Conservation (phyloP, 1,284 basidiomycete species). For the Amylostereum areolatum region DNA sequence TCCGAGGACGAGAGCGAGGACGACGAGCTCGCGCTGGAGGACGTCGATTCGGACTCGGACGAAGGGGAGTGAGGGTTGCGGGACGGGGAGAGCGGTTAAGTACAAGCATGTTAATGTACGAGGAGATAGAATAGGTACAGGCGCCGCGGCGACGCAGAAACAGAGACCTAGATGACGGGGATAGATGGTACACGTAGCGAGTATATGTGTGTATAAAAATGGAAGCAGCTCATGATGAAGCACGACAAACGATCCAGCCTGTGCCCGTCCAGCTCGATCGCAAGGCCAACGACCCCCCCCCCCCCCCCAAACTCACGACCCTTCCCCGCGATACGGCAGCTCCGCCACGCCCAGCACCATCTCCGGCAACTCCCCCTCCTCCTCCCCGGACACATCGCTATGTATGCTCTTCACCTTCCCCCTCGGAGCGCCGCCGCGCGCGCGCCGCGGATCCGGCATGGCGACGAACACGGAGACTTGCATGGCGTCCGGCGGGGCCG, state of each 20-base stretch:
- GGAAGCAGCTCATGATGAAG: neutral
- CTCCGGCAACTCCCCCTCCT: slow-evolving; percentile 39
- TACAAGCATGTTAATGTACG: neutral
- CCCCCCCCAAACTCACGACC: no score
- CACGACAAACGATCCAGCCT: neutral
- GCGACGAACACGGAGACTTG: slow-evolving; percentile 56
- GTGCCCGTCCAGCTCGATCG: no score
- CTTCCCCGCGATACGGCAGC: slow-evolving; percentile 24
- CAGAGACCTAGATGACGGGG: neutral
- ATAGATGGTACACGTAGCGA: neutral
- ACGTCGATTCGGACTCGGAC: neutral
- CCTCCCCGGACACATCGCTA: slow-evolving; percentile 19
- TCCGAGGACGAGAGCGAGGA: slow-evolving; percentile 13
- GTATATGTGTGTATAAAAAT: neutral
- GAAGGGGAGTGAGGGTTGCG: neutral
- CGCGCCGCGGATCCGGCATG: slow-evolving; percentile 45
- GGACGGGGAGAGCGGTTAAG: no score
- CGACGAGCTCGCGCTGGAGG: neutral
- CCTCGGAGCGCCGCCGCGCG: no score
- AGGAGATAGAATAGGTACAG: neutral
- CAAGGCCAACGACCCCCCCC: neutral
- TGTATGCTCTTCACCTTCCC: slow-evolving; percentile 14
- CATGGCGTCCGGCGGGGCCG: slow-evolving; percentile 17
- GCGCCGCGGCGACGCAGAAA: neutral
- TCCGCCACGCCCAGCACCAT: slow-evolving; percentile 38